phyloP scores from a whole-genome alignment of 1,284 basidiomycete genomes.

The Schizophyllum commune region DNA sequence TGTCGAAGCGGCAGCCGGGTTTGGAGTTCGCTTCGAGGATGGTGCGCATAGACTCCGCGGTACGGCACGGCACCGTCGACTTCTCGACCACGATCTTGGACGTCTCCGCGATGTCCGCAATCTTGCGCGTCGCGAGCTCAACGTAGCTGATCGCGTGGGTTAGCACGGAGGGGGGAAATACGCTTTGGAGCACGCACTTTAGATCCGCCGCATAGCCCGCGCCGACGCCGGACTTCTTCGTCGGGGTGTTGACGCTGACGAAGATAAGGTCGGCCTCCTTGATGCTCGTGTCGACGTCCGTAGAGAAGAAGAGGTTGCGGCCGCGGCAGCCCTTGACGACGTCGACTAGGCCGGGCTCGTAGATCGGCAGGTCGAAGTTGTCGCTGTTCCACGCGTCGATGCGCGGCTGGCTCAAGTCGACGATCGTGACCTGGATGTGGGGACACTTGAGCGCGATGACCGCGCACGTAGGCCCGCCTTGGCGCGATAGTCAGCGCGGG shows the following conservation, averaged over 20 bases:
- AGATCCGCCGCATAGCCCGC: slow-evolving; percentile 97
- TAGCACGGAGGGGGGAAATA: slow-evolving; percentile 4
- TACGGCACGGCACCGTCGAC: slow-evolving; percentile 97
- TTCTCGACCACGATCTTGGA: slow-evolving; percentile 99
- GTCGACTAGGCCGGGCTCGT: slow-evolving; percentile 95
- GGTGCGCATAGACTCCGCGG: slow-evolving; percentile 97
- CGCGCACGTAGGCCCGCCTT: slow-evolving; percentile 90
- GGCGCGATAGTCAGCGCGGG: slow-evolving; percentile 10
- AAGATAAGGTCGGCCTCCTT: slow-evolving; percentile 89
- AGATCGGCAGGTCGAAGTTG: slow-evolving; percentile 80
- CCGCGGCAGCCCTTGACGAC: slow-evolving; percentile 87
- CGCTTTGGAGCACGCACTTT: slow-evolving; percentile 51
- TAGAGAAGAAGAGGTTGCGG: slow-evolving; percentile 95
- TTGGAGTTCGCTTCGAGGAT: slow-evolving; percentile 98
- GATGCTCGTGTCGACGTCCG: slow-evolving; percentile 91
- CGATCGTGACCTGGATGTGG: slow-evolving; percentile 92
- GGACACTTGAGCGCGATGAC: slow-evolving; percentile 95
- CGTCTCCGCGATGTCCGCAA: slow-evolving; percentile 84
- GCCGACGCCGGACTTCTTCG: slow-evolving; percentile 96
- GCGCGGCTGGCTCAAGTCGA: slow-evolving; percentile 92
- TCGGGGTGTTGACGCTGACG: slow-evolving; percentile 94
- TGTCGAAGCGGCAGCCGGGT: slow-evolving; percentile 88
- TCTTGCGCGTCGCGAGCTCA: slow-evolving; percentile 92
- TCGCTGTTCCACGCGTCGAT: slow-evolving; percentile 94
- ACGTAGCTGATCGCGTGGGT: slow-evolving; percentile 63